Conservation (phyloP, 2,329 filamentous ascomycete species). For the Chaetomiaceae sp. region DNA sequence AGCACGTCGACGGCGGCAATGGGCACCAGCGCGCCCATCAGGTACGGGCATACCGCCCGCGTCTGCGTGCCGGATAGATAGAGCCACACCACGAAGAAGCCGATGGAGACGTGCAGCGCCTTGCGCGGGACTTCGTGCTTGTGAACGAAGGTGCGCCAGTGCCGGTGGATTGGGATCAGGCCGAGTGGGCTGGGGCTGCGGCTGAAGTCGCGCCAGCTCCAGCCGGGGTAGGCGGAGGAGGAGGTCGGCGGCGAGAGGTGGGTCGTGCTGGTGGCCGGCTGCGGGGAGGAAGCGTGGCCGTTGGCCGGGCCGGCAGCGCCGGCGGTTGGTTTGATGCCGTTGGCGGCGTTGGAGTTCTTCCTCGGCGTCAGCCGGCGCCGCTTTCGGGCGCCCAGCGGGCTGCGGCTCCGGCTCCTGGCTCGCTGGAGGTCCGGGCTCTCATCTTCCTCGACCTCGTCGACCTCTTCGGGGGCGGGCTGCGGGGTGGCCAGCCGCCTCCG, state of each 20-base stretch:
- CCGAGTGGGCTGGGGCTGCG: slow-evolving; percentile 89
- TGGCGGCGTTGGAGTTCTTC: slow-evolving; percentile 26
- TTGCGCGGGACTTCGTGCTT: slow-evolving; percentile 97
- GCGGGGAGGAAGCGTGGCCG: slow-evolving; percentile 6
- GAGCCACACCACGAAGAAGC: slow-evolving; percentile 84
- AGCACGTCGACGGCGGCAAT: slow-evolving; percentile 78
- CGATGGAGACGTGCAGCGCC: slow-evolving; percentile 88
- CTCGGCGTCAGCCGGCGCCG: slow-evolving; percentile 47
- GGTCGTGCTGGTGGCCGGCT: slow-evolving; percentile 44
- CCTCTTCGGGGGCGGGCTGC: slow-evolving; percentile 55
- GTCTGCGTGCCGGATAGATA: slow-evolving; percentile 78
- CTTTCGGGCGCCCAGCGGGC: slow-evolving; percentile 53
- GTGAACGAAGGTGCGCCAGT: slow-evolving; percentile 89
- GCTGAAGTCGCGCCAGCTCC: slow-evolving; percentile 83
- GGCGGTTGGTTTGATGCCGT: slow-evolving; percentile 5
- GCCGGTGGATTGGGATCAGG: slow-evolving; percentile 88
- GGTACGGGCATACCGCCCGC: slow-evolving; percentile 71
- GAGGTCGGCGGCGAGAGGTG: slow-evolving; percentile 65
- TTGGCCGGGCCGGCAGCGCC: slow-evolving; percentile 18
- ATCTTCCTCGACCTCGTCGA: slow-evolving; percentile 48
- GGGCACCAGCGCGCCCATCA: slow-evolving; percentile 76
- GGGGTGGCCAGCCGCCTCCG: slow-evolving; percentile 53
- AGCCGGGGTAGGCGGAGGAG: slow-evolving; percentile 48
- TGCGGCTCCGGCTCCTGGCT: slow-evolving; percentile 67
- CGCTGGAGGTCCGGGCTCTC: slow-evolving; percentile 51